Conservation (phyloP, 2,329 filamentous ascomycete genomes). For the Lachnellula arida region DNA sequence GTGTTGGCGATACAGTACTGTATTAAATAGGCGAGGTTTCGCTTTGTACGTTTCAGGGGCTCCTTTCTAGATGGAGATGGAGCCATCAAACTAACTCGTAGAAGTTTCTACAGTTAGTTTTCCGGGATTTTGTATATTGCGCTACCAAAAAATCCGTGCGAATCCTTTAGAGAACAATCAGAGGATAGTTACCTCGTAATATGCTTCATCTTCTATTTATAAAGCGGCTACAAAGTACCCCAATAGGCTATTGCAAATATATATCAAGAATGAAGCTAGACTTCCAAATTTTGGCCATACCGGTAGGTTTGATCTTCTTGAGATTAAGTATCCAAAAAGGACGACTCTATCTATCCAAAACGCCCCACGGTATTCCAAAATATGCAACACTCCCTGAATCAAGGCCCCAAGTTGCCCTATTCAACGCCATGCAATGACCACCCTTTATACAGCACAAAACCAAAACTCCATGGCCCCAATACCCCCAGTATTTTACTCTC, state of each 20-base stretch:
- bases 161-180: too few relatives aligned
- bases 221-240: neutral
- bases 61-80: neutral
- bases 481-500: constrained; percentile 7
- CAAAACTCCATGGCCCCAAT: neutral
- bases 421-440: neutral
- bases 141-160: too few relatives aligned
- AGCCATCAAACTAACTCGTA: neutral
- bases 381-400: neutral
- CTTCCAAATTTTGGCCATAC: too few relatives aligned
- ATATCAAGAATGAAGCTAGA: neutral
- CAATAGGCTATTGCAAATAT: neutral
- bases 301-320: neutral
- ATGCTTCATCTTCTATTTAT: neutral
- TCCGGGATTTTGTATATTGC: too few relatives aligned
- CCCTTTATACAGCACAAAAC: neutral
- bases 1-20: neutral
- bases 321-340: neutral
- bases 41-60: neutral
- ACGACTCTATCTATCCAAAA: neutral
- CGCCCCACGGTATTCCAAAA: neutral
- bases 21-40: neutral
- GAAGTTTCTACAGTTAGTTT: too few relatives aligned
- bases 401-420: neutral
- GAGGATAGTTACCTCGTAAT: too few relatives aligned